These are phyloP conservation scores for Aspergillus nidulans DNA, from an alignment of 495 filamentous ascomycete species.

Conservation along the genomic window DNA sequence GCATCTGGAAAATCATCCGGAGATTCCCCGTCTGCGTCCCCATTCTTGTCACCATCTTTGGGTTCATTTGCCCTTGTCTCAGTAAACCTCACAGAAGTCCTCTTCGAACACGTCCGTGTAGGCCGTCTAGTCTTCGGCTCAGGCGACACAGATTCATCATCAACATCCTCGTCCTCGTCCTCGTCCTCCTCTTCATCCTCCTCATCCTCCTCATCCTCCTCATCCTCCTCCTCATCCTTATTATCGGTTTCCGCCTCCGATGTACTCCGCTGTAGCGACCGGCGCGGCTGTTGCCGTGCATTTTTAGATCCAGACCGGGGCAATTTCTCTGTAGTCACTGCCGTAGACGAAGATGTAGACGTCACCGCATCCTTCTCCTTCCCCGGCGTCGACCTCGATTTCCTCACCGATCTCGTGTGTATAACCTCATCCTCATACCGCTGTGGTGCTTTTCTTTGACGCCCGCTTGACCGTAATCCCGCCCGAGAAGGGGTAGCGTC, in stretches of 20 bases:
- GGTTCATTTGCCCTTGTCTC: slow-evolving; percentile 11
- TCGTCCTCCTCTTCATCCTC: slow-evolving; percentile 9
- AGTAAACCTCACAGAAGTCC: slow-evolving; percentile 22
- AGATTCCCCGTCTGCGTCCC: slow-evolving; percentile 23
- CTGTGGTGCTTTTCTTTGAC: slow-evolving; percentile 39
- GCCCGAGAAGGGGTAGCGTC: slow-evolving; percentile 23
- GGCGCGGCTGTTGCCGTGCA: slow-evolving; percentile 12
- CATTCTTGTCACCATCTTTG: slow-evolving; percentile 7
- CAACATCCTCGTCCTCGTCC: neutral
- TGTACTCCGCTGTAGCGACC: slow-evolving; percentile 3
- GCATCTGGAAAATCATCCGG: slow-evolving; percentile 34
- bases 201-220: neutral
- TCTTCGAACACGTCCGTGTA: slow-evolving; percentile 29
- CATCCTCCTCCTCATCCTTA: neutral
- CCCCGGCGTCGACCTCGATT: slow-evolving; percentile 13
- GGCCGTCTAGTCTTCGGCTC: slow-evolving; percentile 18
- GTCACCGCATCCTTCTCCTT: neutral
- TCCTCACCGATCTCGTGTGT: slow-evolving; percentile 19
- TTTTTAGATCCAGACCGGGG: slow-evolving; percentile 9
- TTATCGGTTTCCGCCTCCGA: slow-evolving; percentile 13
- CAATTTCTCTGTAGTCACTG: neutral
- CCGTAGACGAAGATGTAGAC: slow-evolving; percentile 16
- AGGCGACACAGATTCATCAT: slow-evolving; percentile 12
- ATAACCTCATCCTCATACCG: slow-evolving; percentile 30
- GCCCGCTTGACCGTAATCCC: slow-evolving; percentile 34